Conservation (phyloP, 2,329 filamentous ascomycete genomes). For the Sphaerostilbella broomeana region DNA sequence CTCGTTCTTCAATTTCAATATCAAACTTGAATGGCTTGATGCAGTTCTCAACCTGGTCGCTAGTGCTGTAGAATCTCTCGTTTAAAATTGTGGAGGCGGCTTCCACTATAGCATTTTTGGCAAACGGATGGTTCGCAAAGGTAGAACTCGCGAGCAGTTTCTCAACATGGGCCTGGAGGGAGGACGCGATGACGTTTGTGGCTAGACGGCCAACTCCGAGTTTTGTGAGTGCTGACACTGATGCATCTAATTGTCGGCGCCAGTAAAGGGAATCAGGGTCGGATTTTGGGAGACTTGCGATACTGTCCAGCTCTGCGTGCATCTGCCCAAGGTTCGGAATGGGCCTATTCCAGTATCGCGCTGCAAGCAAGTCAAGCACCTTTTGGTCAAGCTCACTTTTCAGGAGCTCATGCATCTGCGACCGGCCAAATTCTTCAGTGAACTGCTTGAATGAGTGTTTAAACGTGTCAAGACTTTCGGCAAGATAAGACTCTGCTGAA, state of each 20-base stretch:
- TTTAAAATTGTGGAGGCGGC: constrained; percentile 85
- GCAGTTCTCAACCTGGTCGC: constrained; percentile 96
- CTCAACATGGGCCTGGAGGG: constrained; percentile 81
- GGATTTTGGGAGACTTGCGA: constrained; percentile 75
- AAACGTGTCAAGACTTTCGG: constrained; percentile 90
- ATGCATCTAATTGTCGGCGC: constrained; percentile 90
- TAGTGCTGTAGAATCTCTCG: constrained; percentile 93
- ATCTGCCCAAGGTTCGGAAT: constrained; percentile 70
- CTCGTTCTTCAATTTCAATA: constrained; percentile 85
- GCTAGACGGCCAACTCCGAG: constrained; percentile 88
- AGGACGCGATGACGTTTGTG: constrained; percentile 80
- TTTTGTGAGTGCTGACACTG: constrained; percentile 83
- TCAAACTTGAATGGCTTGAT: constrained; percentile 99
- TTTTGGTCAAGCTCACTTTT: constrained; percentile 93
- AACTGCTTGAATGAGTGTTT: constrained; percentile 98
- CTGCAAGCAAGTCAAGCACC: constrained; percentile 85
- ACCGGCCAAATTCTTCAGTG: constrained; percentile 78
- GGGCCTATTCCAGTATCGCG: constrained; percentile 96
- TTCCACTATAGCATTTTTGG: constrained; percentile 85
- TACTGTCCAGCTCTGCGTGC: constrained; percentile 60
- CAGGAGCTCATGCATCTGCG: constrained; percentile 80
- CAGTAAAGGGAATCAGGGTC: constrained; percentile 83
- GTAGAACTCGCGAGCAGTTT: constrained; percentile 71
- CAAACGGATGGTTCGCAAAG: constrained; percentile 86
- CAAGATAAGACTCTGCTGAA: constrained; percentile 92